phyloP scores from a whole-genome alignment of 345 rosid genomes.

The Cardamine occulta region DNA sequence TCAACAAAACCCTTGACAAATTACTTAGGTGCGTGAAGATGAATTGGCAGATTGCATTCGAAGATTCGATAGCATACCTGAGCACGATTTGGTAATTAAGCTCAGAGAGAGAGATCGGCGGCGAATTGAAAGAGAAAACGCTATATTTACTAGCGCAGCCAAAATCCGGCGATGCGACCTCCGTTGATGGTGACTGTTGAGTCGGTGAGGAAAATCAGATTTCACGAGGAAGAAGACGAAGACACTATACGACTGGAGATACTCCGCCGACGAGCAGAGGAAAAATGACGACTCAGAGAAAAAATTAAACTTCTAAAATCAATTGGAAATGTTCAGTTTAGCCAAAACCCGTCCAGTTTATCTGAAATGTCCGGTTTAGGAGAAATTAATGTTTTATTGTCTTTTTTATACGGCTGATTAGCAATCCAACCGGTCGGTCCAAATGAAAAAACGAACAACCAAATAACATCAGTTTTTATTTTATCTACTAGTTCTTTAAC shows the following conservation, averaged over 20 bases:
- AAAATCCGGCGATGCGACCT: neutral
- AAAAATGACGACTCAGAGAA: neutral
- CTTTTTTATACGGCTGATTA: neutral
- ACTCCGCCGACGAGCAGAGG: neutral
- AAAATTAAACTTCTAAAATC: no score
- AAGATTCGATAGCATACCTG: conserved; percentile 11
- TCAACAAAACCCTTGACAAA: conserved; percentile 18
- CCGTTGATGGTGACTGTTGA: neutral
- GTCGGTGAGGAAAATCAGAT: neutral
- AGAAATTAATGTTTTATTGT: no score
- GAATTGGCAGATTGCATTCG: neutral
- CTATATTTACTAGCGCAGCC: neutral
- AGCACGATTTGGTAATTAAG: conserved; percentile 19
- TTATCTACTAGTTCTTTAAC: no score
- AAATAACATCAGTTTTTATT: no score
- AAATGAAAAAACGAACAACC: neutral
- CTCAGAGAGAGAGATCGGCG: conserved; percentile 12
- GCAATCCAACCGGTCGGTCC: conserved; percentile 2
- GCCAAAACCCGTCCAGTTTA: neutral
- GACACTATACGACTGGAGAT: neutral
- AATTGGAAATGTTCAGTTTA: neutral
- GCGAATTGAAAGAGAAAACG: conserved; percentile 2
- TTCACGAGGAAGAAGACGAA: conserved; percentile 1
- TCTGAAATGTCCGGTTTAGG: no score
- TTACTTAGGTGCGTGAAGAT: neutral